Percentiles rank a stretch among this genome's conserved stretches.
Evolutionary conservation across 257 asterid species (phyloP).

Genomic region (Perilla frutescens): DNA sequence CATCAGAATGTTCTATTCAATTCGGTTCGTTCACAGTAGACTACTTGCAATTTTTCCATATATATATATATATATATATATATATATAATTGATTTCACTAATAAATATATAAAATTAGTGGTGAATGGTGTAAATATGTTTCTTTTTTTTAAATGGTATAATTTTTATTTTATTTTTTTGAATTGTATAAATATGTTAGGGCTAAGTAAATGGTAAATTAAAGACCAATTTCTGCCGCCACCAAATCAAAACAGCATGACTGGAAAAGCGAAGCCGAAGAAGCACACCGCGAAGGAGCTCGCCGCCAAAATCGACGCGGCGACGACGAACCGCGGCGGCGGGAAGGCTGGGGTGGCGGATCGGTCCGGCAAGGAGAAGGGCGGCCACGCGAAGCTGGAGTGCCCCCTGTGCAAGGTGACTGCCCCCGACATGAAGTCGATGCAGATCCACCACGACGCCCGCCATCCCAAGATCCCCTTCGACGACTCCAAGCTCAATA

Average conservation of each 20-base stretch:
- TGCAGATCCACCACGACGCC: constrained; percentile 94
- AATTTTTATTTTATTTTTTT: too few species aligned
- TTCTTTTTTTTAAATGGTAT: too few species aligned
- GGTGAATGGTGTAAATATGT: too few species aligned
- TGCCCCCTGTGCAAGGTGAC: constrained; percentile 86
- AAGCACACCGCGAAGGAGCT: constrained; percentile 94
- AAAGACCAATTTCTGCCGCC: too few species aligned
- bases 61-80: too few species aligned
- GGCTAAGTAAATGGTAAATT: too few species aligned
- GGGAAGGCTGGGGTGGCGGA: constrained; percentile 83
- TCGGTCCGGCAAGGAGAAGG: constrained; percentile 68
- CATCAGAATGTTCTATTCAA: too few species aligned
- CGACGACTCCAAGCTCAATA: constrained; percentile 66
- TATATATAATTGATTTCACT: too few species aligned
- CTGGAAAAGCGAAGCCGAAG: constrained; percentile 94
- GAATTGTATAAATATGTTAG: too few species aligned
- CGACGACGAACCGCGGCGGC: constrained; percentile 85
- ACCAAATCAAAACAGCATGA: constrained; percentile 48
- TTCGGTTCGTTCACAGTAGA: too few species aligned
- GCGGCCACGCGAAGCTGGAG: constrained; percentile 90
- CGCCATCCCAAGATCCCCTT: constrained; percentile 81
- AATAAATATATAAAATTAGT: too few species aligned
- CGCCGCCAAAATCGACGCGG: constrained; percentile 75
- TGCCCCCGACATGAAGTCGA: constrained; percentile 82
- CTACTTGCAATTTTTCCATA: too few species aligned